Evolutionary conservation across 2,329 filamentous ascomycete species (phyloP), one percentile per base, ranked within the genome.

Genomic region (Xylaria sp.): DNA sequence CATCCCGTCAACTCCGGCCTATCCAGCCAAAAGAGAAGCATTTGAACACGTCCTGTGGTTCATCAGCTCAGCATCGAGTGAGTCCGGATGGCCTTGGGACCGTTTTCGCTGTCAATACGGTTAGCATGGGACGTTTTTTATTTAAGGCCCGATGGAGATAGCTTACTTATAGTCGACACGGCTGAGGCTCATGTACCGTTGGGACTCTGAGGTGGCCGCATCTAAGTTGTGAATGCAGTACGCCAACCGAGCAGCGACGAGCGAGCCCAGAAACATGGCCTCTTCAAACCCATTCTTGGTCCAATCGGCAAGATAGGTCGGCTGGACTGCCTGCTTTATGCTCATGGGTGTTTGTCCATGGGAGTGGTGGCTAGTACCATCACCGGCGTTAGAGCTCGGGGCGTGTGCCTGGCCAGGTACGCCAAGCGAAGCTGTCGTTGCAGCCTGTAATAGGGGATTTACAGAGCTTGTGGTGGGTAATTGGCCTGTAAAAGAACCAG

Each of bases 241-340:
- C 1, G 86, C 87, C 63, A 89, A 82, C 23, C 87, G 80, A 1
- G 92, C 94, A 1, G 92, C 93, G 39, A 97, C 92, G 81, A 97
- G 93, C 2, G 93, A 92, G 12, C 94, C 94, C 7, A 98, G 84
- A 81, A 98, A 97, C 77, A 90, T 89, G 58, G 92, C 89, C 81
- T 98, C 94, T 77, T 98, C 94, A 76, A 88, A 87, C 65, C 88
- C 85, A 72, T 90, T 88, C 81, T 92, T 94, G 78, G 94, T 94
- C 94, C 94, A 98, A 80, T 97, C 94, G 12, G 91, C 89, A 74
- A 97, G 91, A 80, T 98, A 97, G 63, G 93, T 92, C 0, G 94
- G 94, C 73, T 93, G 85, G 73, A 89, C 88, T 34, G 93, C 89
- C 34, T 89, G 85, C 84, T 93, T 95, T 83, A 97, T 94, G 60